phyloP scores from a whole-genome alignment of 306 rosid genomes.

The Prunus fruticosa region DNA sequence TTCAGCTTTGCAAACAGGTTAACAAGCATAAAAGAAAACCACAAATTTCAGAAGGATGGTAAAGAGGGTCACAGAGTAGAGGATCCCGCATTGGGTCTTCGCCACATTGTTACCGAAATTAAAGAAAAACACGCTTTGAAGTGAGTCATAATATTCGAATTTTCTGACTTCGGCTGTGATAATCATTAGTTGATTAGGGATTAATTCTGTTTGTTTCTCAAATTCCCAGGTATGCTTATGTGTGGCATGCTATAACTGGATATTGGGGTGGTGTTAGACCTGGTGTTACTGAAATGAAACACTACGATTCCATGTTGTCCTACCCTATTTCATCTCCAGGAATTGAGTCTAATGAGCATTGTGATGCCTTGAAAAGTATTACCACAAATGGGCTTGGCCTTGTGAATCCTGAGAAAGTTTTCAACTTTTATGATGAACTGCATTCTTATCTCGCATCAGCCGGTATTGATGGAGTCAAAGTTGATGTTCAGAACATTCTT shows the following conservation, averaged over 20 bases:
- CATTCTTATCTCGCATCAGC: conserved; percentile 80
- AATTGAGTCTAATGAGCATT: conserved; percentile 62
- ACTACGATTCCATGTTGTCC: conserved; percentile 61
- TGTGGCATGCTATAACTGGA: conserved; percentile 93
- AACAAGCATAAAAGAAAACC: conserved; percentile 71
- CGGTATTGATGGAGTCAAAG: conserved; percentile 82
- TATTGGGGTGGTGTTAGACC: conserved; percentile 95
- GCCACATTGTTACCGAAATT: conserved; percentile 59
- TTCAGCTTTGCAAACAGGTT: conserved; percentile 80
- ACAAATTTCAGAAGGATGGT: conserved; percentile 84
- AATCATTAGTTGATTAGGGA: too few relatives aligned
- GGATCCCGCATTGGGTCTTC: conserved; percentile 66
- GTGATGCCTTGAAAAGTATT: conserved; percentile 56
- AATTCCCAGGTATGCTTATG: conserved; percentile 58
- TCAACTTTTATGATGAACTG: conserved; percentile 73
- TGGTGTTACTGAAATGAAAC: conserved; percentile 62
- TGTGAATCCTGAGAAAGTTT: conserved; percentile 78
- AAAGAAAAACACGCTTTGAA: conserved; percentile 48
- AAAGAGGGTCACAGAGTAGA: conserved; percentile 63
- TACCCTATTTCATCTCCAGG: conserved; percentile 78
- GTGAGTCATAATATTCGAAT: conserved; percentile 28
- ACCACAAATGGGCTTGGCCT: conserved; percentile 78
- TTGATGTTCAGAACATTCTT: conserved; percentile 85
- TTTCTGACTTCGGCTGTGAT: neutral
- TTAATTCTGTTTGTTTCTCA: conserved; percentile 17